Conservation (phyloP, 2,329 filamentous ascomycete species). For the Trichophyton benhamiae region DNA sequence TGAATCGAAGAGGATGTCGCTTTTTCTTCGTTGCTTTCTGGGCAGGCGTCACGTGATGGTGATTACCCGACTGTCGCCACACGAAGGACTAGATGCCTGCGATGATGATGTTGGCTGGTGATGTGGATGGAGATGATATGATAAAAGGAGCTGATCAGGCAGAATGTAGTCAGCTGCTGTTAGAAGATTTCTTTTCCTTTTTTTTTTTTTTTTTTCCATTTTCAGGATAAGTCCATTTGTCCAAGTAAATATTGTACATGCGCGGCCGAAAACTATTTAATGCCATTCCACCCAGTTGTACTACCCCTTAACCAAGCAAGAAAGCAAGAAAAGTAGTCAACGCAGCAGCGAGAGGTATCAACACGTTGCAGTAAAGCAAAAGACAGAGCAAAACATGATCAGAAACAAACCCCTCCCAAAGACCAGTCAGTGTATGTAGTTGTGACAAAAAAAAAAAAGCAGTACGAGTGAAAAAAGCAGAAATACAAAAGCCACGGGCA, state of each 20-base stretch:
- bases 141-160: background rate
- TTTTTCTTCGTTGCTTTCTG: background rate
- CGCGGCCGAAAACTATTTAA: background rate
- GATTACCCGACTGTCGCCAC: too few species aligned
- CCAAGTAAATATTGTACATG: conserved; percentile 4
- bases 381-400: background rate
- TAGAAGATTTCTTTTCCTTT: too few species aligned
- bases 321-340: background rate
- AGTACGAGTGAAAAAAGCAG: background rate
- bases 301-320: background rate
- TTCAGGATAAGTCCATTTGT: background rate
- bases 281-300: background rate
- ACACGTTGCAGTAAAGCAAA: background rate
- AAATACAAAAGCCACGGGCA: background rate
- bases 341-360: background rate
- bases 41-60: too few species aligned
- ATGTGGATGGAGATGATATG: too few species aligned
- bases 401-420: background rate
- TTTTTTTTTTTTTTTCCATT: background rate
- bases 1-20: background rate
- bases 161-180: background rate
- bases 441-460: background rate
- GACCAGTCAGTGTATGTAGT: conserved; percentile 5
- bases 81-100: too few species aligned
- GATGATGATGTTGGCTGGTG: too few species aligned